A percentile compares a stretch with the other conserved stretches of the same genome.
Evolutionary conservation across 2,329 filamentous ascomycete genomes (phyloP).

Genomic region (Magnaporthiopsis rhizophila): DNA sequence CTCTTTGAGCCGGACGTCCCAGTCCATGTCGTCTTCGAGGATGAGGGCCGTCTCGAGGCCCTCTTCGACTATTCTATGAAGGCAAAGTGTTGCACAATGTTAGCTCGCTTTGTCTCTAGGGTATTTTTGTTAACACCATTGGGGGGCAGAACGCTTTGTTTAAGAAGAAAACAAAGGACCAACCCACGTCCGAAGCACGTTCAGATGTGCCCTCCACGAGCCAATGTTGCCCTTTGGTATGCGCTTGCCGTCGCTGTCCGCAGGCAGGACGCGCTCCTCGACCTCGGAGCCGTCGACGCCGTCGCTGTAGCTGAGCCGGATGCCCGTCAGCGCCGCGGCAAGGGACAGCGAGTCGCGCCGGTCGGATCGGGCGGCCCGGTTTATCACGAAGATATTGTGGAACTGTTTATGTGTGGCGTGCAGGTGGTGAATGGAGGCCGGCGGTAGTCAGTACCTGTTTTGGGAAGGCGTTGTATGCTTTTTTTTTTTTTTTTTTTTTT

Average conservation of each 20-base stretch:
- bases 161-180: not conserved
- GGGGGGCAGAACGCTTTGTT: not conserved
- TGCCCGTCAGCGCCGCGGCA: conserved; percentile 34
- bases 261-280: conserved; percentile 26
- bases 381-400: conserved; percentile 43
- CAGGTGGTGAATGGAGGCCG: no score
- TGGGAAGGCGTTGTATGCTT: no score
- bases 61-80: conserved; percentile 31
- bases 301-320: conserved; percentile 37
- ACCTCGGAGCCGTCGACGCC: conserved; percentile 33
- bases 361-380: conserved; percentile 40
- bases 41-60: conserved; percentile 40
- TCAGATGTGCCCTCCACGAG: conserved; percentile 35
- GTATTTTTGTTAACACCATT: not conserved
- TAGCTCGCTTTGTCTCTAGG: no score
- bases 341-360: conserved; percentile 41
- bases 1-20: conserved; percentile 42
- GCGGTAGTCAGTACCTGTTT: no score
- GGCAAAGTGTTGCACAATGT: not conserved
- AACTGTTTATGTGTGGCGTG: conserved; percentile 28
- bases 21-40: conserved; percentile 50
- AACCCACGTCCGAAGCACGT: conserved; percentile 22
- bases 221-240: conserved; percentile 24
- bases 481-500: no score
- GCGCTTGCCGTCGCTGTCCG: conserved; percentile 23